Evolutionary conservation across 768 basidiomycete genomes (phyloP), one percentile per base, ranked within the genome.

Genomic region (Auriscalpium orientale): DNA sequence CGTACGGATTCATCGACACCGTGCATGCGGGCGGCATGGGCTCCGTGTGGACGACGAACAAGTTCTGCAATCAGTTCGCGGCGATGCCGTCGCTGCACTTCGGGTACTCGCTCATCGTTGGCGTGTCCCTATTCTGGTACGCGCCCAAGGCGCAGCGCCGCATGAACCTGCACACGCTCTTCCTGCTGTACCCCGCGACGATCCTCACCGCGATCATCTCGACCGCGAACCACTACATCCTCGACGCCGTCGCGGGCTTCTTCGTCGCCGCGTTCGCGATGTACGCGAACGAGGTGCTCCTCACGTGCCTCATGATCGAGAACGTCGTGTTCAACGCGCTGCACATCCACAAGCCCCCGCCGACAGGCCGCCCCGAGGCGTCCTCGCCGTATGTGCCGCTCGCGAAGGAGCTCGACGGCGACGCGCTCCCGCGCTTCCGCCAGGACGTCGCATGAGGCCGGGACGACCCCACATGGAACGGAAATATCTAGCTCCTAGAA

Each of bases 31-130:
- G 37, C 56, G 45, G 46, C 40, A 35, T 36, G 8, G 56, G 51
- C 46, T 57, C 56, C 45, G 56, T 53, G 49, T 57, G 56, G 56
- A 57, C 56, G 45, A 57, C 56, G 33, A 57, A 57, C 37, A 57
- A 47, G 33, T 57, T 57, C 51, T 53, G 51, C 45, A 57, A 57
- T 46, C 56, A 51, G 18, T 48, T 57, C 56, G 56, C 56, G 18
- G 56, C 56, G 36, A 57, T 57, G 56, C 56, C 56, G 21, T 54
- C 51, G 1, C 56, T 57, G 6, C 56, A 57, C 49, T 57, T 57
- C 15, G 56, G 56, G 36, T 57, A 57, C 51, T 53, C 51, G 1
- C 51, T 57, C 56, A 53, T 57, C 56, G 51, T 57, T 43, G 56
- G 56, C 44, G n/a, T 52, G 7, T 46, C 56, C 15, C 51, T 57